A percentile compares a stretch with the other conserved stretches of the same genome.
These are phyloP conservation scores for Bretziella fagacearum DNA, from an alignment of 2,329 filamentous ascomycete species.

Conservation along the genomic window DNA sequence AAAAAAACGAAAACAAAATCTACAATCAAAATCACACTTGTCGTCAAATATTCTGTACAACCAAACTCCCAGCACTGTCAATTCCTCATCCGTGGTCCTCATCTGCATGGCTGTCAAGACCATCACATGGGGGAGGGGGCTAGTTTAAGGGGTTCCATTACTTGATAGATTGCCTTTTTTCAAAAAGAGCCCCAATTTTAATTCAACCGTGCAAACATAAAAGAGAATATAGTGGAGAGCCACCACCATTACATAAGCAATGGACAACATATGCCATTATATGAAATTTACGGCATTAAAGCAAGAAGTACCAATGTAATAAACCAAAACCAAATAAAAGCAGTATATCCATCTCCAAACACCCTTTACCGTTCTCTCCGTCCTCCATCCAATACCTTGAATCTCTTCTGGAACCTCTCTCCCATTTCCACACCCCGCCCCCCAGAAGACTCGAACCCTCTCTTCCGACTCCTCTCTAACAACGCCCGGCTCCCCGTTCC, in stretches of 20 bases:
- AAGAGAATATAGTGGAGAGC: too few relatives aligned
- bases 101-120: slow-evolving; percentile 3
- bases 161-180: slow-evolving; percentile 6
- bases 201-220: neutral
- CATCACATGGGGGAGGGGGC: neutral
- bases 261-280: neutral
- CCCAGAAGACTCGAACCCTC: slow-evolving; percentile 48
- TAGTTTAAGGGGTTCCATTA: slow-evolving; percentile 8
- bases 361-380: slow-evolving; percentile 24
- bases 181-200: neutral
- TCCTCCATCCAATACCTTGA: slow-evolving; percentile 37
- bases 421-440: slow-evolving; percentile 45
- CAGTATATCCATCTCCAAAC: slow-evolving; percentile 15
- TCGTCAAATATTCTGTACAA: too few relatives aligned
- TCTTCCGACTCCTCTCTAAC: slow-evolving; percentile 75
- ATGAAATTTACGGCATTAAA: too few relatives aligned
- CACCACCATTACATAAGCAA: neutral
- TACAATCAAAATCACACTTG: too few relatives aligned
- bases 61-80: too few relatives aligned
- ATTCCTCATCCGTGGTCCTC: too few relatives aligned
- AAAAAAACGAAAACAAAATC: too few relatives aligned
- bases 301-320: slow-evolving; percentile 1
- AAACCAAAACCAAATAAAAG: neutral
- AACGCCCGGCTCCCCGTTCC: slow-evolving; percentile 40
- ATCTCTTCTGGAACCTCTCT: slow-evolving; percentile 54